A percentile compares a stretch with the other conserved stretches of the same genome.
Evolutionary conservation across 2,329 filamentous ascomycete species (phyloP).

Genomic region (Scedosporium dehoogii): DNA sequence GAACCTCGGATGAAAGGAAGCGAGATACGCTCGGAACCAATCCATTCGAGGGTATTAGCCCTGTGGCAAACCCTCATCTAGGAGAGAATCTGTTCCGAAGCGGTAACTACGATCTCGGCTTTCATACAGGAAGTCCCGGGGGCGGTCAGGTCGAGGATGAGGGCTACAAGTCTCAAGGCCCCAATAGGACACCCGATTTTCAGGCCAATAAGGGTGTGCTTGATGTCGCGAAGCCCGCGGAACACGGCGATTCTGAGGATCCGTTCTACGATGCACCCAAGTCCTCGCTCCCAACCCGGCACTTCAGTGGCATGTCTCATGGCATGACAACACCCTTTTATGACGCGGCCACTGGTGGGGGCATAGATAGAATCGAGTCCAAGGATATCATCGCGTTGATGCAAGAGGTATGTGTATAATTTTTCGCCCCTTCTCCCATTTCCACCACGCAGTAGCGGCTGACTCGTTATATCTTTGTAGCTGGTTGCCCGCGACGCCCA

Average conservation of each 20-base stretch:
- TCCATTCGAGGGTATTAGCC: conserved; percentile 56
- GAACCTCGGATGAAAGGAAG: conserved; percentile 52
- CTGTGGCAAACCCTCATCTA: conserved; percentile 45
- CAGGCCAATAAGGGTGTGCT: conserved; percentile 27
- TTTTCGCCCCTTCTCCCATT: neutral
- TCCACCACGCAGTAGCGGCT: too few species aligned
- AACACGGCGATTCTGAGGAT: conserved; percentile 49
- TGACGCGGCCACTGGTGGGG: conserved; percentile 76
- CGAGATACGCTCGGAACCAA: conserved; percentile 58
- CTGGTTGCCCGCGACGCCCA: conserved; percentile 95
- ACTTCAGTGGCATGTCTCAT: conserved; percentile 83
- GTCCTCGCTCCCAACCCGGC: conserved; percentile 43
- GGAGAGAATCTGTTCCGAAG: conserved; percentile 35
- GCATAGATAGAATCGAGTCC: conserved; percentile 85
- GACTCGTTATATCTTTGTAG: conserved; percentile 26
- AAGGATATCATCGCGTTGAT: conserved; percentile 95
- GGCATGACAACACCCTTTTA: conserved; percentile 85
- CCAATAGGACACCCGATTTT: conserved; percentile 43
- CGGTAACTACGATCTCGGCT: conserved; percentile 6
- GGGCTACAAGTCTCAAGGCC: conserved; percentile 76
- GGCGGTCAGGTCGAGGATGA: conserved; percentile 45
- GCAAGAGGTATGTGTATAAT: conserved; percentile 63
- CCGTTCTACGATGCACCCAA: conserved; percentile 50
- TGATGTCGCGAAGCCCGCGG: conserved; percentile 30
- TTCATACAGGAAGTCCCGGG: conserved; percentile 3